Evolutionary conservation across 176 grass and related monocot species (phyloP), one percentile per base, ranked within the genome.

Genomic region (Oropetium thomaeum): DNA sequence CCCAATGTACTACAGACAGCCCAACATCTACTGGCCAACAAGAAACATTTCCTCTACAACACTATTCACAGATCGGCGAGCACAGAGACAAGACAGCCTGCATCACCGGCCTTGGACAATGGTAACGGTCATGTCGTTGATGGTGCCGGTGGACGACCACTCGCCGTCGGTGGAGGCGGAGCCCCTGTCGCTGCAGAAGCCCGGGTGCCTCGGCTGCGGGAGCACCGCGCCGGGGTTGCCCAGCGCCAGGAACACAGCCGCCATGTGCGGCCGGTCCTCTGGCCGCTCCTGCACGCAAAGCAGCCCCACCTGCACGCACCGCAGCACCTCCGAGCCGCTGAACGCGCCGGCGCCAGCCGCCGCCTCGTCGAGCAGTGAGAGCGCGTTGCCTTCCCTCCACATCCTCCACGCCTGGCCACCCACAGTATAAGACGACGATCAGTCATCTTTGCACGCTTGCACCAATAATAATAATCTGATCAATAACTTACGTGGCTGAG

Each of bases 281-380:
- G 89, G 52, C 7, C 78, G 41, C 29, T 97, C 90, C 86, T 97
- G 93, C 51, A 88, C 87, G 58, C 93, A 97, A 37, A 97, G 49
- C 44, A 93, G 84, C 11, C 82, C 93, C 8, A 97, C 85, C 81
- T 97, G 85, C 40, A 93, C 75, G 82, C 87, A 97, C 62, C 87
- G 83, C 37, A 86, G 45, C 48, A 83, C 83, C 79, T 92, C 79
- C 42, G 74, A 78, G 12, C 51, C 51, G 12, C 60, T 27, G 62
- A 79, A 57, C 62, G 61, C 45, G 16, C 83, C 73, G 40, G 6
- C 42, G 26, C 10, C 2, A 32, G 55, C 64, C 34, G 73, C 71
- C 25, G 35, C 58, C 66, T 82, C 53, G 44, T 88, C 82, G 4
- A 97, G 72, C 44, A 97, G 76, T 43, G 82, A 62, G 31, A 79